phyloP scores from a whole-genome alignment of 148 eudicot genomes.

The Camellia lanceoleosa region DNA sequence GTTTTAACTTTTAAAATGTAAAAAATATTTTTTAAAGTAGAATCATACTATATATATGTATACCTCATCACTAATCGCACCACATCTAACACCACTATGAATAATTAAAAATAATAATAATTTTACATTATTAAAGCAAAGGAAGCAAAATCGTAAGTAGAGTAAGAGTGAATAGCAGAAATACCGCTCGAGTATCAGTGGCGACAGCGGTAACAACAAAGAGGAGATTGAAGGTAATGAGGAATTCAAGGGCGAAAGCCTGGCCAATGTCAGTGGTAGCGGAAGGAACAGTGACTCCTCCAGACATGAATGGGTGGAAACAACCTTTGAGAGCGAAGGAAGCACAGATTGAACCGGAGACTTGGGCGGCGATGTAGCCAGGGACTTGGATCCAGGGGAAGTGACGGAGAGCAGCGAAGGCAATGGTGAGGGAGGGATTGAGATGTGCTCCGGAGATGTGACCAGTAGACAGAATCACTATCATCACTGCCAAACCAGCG shows the following conservation, averaged over 20 bases:
- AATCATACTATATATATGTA: no score
- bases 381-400: slow-evolving; percentile 91
- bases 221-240: slow-evolving; percentile 84
- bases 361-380: slow-evolving; percentile 74
- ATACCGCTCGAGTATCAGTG: slow-evolving; percentile 79
- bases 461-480: slow-evolving; percentile 78
- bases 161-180: background rate
- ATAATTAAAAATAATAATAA: background rate
- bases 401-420: slow-evolving; percentile 80
- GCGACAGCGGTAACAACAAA: slow-evolving; percentile 95
- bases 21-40: no score
- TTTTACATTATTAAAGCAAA: background rate
- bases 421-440: slow-evolving; percentile 80
- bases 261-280: slow-evolving; percentile 42
- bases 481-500: slow-evolving; percentile 41
- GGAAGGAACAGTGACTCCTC: slow-evolving; percentile 84
- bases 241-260: slow-evolving; percentile 73
- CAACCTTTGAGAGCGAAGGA: slow-evolving; percentile 78
- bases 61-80: no score
- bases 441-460: slow-evolving; percentile 94
- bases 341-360: slow-evolving; percentile 78
- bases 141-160: background rate
- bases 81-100: no score
- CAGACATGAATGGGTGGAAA: slow-evolving; percentile 75
- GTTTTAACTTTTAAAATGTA: no score